phyloP scores from a whole-genome alignment of 768 basidiomycete genomes.

The Tylopilus sp. region DNA sequence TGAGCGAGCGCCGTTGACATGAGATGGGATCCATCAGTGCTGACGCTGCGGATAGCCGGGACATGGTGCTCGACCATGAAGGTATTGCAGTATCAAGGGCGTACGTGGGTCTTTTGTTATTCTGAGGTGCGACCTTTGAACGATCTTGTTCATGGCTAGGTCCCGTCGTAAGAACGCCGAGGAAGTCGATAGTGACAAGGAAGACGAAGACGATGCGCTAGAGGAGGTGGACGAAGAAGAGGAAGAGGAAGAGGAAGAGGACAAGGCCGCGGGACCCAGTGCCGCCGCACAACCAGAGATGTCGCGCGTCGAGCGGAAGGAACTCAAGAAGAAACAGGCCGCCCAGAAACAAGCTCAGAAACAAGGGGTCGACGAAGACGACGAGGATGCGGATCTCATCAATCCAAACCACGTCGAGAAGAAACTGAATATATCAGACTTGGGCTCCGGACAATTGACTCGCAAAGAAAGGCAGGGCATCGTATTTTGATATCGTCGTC shows the following conservation, averaged over 20 bases:
- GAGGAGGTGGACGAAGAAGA: slow-evolving; percentile 41
- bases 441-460: slow-evolving; percentile 60
- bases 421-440: slow-evolving; percentile 73
- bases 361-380: slow-evolving; percentile 43
- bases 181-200: slow-evolving; percentile 38
- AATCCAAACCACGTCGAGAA: slow-evolving; percentile 78
- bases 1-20: slow-evolving; percentile 24
- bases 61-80: slow-evolving; percentile 56
- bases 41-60: slow-evolving; percentile 40
- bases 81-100: slow-evolving; percentile 51
- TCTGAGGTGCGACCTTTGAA: slow-evolving; percentile 10
- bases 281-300: slow-evolving; percentile 49
- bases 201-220: slow-evolving; percentile 38
- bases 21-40: slow-evolving; percentile 9
- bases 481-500: neutral
- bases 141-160: slow-evolving; percentile 8
- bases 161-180: slow-evolving; percentile 24
- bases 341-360: slow-evolving; percentile 40
- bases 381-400: slow-evolving; percentile 65
- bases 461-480: slow-evolving; percentile 59
- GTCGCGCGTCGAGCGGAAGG: slow-evolving; percentile 36
- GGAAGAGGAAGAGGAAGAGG: slow-evolving; percentile 40
- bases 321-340: slow-evolving; percentile 65
- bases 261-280: slow-evolving; percentile 30
- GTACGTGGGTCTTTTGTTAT: slow-evolving; percentile 32